Percentiles rank a stretch among this genome's conserved stretches.
These are phyloP conservation scores for Hanseniaspora vineae DNA, from an alignment of 805 yeast genomes.

Conservation along the genomic window DNA sequence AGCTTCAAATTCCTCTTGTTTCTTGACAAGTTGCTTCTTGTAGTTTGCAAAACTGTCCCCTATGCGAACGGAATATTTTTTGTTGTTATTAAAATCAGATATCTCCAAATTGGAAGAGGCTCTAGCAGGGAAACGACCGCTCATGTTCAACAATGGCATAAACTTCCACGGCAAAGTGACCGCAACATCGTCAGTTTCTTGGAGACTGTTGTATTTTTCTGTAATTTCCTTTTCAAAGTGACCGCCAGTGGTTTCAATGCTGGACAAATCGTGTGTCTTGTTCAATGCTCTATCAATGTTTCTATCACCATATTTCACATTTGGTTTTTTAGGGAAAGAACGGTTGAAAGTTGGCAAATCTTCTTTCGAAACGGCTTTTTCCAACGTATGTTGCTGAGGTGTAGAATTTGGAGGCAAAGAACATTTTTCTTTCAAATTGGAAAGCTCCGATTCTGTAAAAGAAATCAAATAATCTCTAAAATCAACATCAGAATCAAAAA, in stretches of 20 bases:
- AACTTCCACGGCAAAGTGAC: not conserved
- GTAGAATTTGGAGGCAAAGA: not conserved
- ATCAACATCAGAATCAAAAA: too few species aligned
- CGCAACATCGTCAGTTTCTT: not conserved
- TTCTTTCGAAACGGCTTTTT: not conserved
- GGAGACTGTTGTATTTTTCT: conserved; percentile 3
- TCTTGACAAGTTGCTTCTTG: not conserved
- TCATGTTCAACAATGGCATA: not conserved
- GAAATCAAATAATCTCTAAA: too few species aligned
- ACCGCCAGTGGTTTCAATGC: conserved; percentile 25
- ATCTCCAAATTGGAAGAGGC: not conserved
- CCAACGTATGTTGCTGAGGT: too few species aligned
- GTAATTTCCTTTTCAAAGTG: conserved; percentile 15
- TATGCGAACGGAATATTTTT: not conserved
- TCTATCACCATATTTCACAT: conserved; percentile 21
- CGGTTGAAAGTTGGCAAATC: conserved; percentile 6
- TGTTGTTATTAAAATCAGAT: not conserved
- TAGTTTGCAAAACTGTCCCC: not conserved
- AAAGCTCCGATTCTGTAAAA: too few species aligned
- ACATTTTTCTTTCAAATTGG: not conserved
- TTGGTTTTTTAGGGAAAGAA: conserved; percentile 19
- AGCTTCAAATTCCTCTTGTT: not conserved
- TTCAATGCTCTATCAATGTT: conserved; percentile 25
- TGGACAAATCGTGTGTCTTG: too few species aligned
- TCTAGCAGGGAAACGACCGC: not conserved